Conservation (phyloP, 306 rosid species). For the Gastrolobium bilobum region DNA sequence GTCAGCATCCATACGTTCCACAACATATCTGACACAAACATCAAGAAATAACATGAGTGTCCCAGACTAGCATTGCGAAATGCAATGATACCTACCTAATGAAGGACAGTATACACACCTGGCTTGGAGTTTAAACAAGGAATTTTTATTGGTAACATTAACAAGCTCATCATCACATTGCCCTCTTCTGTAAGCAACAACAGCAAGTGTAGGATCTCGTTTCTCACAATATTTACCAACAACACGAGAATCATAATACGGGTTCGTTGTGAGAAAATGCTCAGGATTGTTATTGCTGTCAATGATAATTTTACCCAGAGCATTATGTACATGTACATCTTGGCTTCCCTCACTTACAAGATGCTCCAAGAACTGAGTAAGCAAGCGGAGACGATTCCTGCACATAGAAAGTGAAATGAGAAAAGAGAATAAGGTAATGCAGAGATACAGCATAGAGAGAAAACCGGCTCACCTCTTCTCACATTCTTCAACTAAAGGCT, state of each 20-base stretch:
- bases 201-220: conserved; percentile 88
- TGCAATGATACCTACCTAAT: background rate
- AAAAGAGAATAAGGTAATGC: background rate
- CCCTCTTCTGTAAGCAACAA: conserved; percentile 87
- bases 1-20: conserved; percentile 86
- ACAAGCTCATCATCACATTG: conserved; percentile 89
- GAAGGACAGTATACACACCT: conserved; percentile 60
- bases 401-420: conserved; percentile 34
- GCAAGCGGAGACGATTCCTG: conserved; percentile 86
- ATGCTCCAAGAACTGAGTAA: conserved; percentile 87
- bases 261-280: conserved; percentile 88
- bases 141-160: conserved; percentile 79
- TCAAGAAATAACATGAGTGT: conserved; percentile 32
- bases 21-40: conserved; percentile 71
- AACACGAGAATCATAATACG: conserved; percentile 89
- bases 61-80: background rate
- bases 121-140: conserved; percentile 86
- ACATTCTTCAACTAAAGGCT: conserved; percentile 89
- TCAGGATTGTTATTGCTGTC: conserved; percentile 91
- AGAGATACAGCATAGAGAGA: conserved; percentile 26
- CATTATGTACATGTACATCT: conserved; percentile 89
- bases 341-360: conserved; percentile 96
- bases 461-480: conserved; percentile 73
- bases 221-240: conserved; percentile 93
- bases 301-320: conserved; percentile 84